phyloP scores from a whole-genome alignment of 345 rosid species.

The Gossypium australe region DNA sequence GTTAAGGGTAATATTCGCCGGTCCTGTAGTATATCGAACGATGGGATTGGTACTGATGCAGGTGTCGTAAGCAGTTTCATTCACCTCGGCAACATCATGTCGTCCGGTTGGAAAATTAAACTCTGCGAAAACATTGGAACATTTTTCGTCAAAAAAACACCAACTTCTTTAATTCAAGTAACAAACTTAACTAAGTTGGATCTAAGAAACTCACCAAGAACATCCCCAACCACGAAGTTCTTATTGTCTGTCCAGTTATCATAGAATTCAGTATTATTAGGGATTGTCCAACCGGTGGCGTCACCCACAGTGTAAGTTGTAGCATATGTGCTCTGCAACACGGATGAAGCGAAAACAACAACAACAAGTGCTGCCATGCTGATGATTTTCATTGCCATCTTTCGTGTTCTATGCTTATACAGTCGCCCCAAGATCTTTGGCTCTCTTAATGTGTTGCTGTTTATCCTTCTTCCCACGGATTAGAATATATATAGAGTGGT shows the following conservation, averaged over 20 bases:
- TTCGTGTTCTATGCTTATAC: slow-evolving; percentile 22
- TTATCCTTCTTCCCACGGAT: not conserved
- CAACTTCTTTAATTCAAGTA: not conserved
- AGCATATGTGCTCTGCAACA: slow-evolving; percentile 19
- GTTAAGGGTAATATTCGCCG: slow-evolving; percentile 27
- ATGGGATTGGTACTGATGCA: slow-evolving; percentile 25
- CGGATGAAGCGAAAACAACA: slow-evolving; percentile 11
- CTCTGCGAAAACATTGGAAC: slow-evolving; percentile 14
- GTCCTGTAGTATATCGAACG: not conserved
- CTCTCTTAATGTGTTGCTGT: not conserved
- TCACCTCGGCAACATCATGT: slow-evolving; percentile 35
- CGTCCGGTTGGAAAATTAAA: slow-evolving; percentile 24
- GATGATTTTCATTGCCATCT: slow-evolving; percentile 11
- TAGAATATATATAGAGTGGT: not conserved
- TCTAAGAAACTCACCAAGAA: slow-evolving; percentile 24
- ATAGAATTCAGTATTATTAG: slow-evolving; percentile 16
- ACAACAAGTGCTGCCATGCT: not conserved
- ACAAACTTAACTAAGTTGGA: not conserved
- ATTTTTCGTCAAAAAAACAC: not conserved
- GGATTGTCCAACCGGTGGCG: slow-evolving; percentile 26
- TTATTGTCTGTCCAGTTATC: slow-evolving; percentile 24
- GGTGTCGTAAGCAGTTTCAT: slow-evolving; percentile 19
- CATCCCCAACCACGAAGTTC: slow-evolving; percentile 32
- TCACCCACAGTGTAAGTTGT: slow-evolving; percentile 29
- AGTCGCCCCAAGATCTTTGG: slow-evolving; percentile 19